phyloP scores from a whole-genome alignment of 73 alveolate species.

The Urostyla sp. region DNA sequence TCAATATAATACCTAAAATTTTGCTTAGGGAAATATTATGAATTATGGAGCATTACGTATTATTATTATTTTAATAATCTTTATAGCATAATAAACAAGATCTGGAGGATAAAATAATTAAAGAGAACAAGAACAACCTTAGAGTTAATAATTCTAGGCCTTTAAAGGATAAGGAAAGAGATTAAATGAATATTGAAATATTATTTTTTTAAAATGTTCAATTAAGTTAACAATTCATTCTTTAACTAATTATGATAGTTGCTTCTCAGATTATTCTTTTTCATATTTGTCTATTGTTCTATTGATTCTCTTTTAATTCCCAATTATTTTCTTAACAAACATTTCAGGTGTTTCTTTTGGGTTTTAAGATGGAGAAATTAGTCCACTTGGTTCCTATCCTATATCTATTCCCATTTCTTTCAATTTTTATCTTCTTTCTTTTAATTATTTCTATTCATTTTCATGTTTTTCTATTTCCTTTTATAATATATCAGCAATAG shows the following conservation, averaged over 20 bases:
- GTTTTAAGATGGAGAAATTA: slow-evolving; percentile 43
- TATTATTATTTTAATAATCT: background rate
- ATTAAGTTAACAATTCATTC: background rate
- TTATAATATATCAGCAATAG: slow-evolving; percentile 63
- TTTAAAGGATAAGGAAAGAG: slow-evolving; percentile 40
- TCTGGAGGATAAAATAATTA: too few relatives aligned
- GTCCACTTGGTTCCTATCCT: slow-evolving; percentile 10
- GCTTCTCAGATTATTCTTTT: slow-evolving; percentile 2
- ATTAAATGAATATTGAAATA: slow-evolving; percentile 24
- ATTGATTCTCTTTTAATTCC: slow-evolving; percentile 29
- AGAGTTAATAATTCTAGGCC: background rate
- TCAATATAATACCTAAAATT: background rate
- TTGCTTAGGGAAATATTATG: background rate
- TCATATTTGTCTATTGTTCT: slow-evolving; percentile 20
- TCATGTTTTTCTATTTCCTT: slow-evolving; percentile 67
- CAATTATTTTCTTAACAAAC: slow-evolving; percentile 17
- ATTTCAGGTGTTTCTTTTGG: slow-evolving; percentile 53
- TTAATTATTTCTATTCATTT: slow-evolving; percentile 42
- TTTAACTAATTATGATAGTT: background rate
- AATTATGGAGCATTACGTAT: slow-evolving; percentile 23
- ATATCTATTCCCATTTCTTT: slow-evolving; percentile 34
- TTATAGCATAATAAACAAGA: background rate
- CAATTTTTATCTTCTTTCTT: slow-evolving; percentile 47
- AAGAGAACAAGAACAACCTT: background rate
- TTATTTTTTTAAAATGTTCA: background rate